Base-by-base conservation (phyloP, 148 eudicot genomes). In the Nepenthes gracilis region DNA sequence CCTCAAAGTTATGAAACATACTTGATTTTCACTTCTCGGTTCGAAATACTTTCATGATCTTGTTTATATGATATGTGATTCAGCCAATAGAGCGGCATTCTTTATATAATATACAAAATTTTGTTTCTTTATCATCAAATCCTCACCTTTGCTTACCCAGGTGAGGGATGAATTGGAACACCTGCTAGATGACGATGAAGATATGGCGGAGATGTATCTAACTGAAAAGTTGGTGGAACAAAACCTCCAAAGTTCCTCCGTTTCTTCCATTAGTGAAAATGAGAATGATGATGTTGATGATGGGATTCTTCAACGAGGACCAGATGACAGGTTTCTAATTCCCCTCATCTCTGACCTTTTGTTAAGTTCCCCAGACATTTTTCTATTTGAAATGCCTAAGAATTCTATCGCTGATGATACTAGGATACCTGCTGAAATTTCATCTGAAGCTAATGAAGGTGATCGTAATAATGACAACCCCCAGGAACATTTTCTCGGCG, bases 91-190 rank as follows among this genome's bases (percentile, higher is more conserved):
- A 40, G 45, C 45, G 6, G 8, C 45, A 3, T 23, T 23, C 23
- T 40, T 40, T 40, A 40, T 40, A 3, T 40, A 11, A 11, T 45
- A 45, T 45, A 45, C 48, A 23, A 36, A 33, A 36, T 63, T 34
- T 36, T 47, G 36, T 61, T 37, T 54, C 12, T 60, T 62, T 68
- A 2, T 11, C 53, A 49, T 2, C 53, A 10, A 5, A 5, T 45
- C 48, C 48, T 5, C 11, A 6, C 53, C 15, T 49, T 49, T n/a
- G 10, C 53, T 7, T 43, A 61, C 67, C 36, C 75, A 91, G 97
- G 97, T 91, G 66, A 88, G 97, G 71, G 97, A 91, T 80, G 97
- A 91, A 82, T 73, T 91, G 57, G 97, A 91, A 70, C 96, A 87
- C 50, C 68, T 91, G 38, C 80, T 91, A 55, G 97, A 87, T 69